A percentile compares a stretch with the other conserved stretches of the same genome.
phyloP scores from a whole-genome alignment of 73 alveolate species.

The Loxodes magnus region DNA sequence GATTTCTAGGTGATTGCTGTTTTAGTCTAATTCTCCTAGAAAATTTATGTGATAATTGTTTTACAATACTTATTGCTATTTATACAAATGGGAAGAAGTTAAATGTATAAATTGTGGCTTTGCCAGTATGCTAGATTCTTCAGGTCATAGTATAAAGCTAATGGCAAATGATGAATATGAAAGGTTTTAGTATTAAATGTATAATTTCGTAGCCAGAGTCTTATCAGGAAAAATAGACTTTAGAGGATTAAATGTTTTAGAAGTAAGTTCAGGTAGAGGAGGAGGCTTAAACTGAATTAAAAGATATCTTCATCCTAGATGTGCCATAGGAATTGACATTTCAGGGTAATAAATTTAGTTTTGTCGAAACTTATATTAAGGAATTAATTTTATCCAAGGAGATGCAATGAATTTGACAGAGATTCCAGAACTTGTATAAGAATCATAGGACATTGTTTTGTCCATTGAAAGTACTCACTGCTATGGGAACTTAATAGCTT shows the following conservation, averaged over 20 bases:
- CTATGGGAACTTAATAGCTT: slow-evolving; percentile 50
- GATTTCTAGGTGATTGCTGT: no score
- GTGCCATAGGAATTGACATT: slow-evolving; percentile 62
- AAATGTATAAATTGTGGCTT: slow-evolving; percentile 62
- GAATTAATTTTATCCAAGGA: slow-evolving; percentile 23
- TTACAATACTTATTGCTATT: slow-evolving; percentile 38
- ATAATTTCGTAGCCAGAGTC: slow-evolving; percentile 44
- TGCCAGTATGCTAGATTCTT: slow-evolving; percentile 46
- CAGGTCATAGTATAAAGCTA: slow-evolving; percentile 40
- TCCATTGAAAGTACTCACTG: slow-evolving; percentile 76
- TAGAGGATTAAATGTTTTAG: slow-evolving; percentile 47
- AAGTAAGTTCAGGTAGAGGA: slow-evolving; percentile 87
- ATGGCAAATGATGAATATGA: slow-evolving; percentile 40
- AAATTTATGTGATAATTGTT: slow-evolving; percentile 43
- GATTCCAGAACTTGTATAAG: no score
- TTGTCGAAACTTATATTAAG: slow-evolving; percentile 31
- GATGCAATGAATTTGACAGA: slow-evolving; percentile 57
- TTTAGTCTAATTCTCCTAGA: slow-evolving; percentile 48
- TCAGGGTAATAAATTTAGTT: slow-evolving; percentile 35
- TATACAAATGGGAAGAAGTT: slow-evolving; percentile 29
- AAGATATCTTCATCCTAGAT: slow-evolving; percentile 28
- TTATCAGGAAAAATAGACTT: slow-evolving; percentile 19
- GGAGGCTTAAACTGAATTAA: slow-evolving; percentile 71
- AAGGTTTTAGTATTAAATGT: slow-evolving; percentile 38
- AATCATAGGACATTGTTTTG: slow-evolving; percentile 39